These are phyloP conservation scores for Ascochyta koolunga DNA, from an alignment of 2,329 filamentous ascomycete species.

Conservation along the genomic window DNA sequence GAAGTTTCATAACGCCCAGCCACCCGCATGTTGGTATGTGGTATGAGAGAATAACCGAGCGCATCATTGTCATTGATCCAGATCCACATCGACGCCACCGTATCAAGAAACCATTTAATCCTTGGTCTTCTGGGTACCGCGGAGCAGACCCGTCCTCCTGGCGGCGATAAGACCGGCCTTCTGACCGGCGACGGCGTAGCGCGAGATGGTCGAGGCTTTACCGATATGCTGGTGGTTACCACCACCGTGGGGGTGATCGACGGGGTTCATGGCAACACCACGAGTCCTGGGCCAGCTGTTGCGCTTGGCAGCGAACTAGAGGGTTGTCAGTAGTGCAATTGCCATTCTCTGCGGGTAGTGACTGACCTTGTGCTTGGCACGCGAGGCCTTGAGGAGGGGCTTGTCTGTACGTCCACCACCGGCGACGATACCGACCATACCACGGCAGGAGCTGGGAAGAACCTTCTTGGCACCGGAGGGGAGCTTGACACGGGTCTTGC, in stretches of 20 bases:
- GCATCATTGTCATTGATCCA: conserved; percentile 38
- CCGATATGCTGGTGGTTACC: conserved; percentile 99
- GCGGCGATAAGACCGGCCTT: conserved; percentile 99
- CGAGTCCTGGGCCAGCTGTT: conserved; percentile 99
- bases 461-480: conserved; percentile 99
- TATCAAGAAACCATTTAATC: conserved; percentile 58
- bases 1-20: conserved; percentile 48
- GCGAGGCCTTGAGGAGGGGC: conserved; percentile 98
- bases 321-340: conserved; percentile 11
- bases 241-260: conserved; percentile 80
- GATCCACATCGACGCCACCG: conserved; percentile 35
- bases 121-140: conserved; percentile 99
- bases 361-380: conserved; percentile 88
- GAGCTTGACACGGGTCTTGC: conserved; percentile 99
- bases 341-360: too few species aligned
- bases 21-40: conserved; percentile 45
- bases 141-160: conserved; percentile 98
- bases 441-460: conserved; percentile 86
- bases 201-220: conserved; percentile 99
- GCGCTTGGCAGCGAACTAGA: conserved; percentile 94
- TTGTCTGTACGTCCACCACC: conserved; percentile 99
- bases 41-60: conserved; percentile 44
- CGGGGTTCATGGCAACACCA: conserved; percentile 99
- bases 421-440: conserved; percentile 99
- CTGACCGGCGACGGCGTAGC: conserved; percentile 97